phyloP scores from a whole-genome alignment of 2,329 filamentous ascomycete species.

The Cephalotrichum gorgonifer region DNA sequence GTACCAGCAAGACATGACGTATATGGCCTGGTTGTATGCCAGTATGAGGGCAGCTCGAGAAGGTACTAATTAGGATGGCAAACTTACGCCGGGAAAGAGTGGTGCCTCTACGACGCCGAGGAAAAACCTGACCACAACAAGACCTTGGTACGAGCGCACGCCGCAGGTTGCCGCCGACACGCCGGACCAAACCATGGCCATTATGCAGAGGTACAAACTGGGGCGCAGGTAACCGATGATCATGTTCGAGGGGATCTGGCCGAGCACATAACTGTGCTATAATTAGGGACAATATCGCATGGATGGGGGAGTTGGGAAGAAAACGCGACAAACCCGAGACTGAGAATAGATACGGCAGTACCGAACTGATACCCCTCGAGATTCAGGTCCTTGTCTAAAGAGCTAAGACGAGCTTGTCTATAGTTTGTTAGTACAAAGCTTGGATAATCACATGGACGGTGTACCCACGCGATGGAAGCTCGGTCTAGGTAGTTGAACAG shows the following conservation, averaged over 20 bases:
- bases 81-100: conserved; percentile 10
- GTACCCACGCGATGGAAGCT: conserved; percentile 10
- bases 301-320: background rate
- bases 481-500: conserved; percentile 12
- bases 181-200: conserved; percentile 10
- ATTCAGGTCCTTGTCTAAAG: conserved; percentile 14
- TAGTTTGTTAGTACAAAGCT: background rate
- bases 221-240: conserved; percentile 10
- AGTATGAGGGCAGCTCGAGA: background rate
- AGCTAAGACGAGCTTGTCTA: conserved; percentile 14
- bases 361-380: conserved; percentile 14
- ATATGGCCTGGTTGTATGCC: conserved; percentile 5
- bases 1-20: conserved; percentile 15
- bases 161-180: conserved; percentile 11
- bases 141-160: conserved; percentile 10
- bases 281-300: background rate
- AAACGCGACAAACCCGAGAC: conserved; percentile 10
- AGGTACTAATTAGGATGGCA: background rate
- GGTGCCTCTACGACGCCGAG: conserved; percentile 11
- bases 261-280: background rate
- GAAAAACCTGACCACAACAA: conserved; percentile 10
- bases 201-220: conserved; percentile 10
- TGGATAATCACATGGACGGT: background rate
- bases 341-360: conserved; percentile 15
- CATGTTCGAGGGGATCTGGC: conserved; percentile 8